Base-by-base conservation (phyloP, 1,139 yeast species). In the Magnusiomyces fungicola region DNA sequence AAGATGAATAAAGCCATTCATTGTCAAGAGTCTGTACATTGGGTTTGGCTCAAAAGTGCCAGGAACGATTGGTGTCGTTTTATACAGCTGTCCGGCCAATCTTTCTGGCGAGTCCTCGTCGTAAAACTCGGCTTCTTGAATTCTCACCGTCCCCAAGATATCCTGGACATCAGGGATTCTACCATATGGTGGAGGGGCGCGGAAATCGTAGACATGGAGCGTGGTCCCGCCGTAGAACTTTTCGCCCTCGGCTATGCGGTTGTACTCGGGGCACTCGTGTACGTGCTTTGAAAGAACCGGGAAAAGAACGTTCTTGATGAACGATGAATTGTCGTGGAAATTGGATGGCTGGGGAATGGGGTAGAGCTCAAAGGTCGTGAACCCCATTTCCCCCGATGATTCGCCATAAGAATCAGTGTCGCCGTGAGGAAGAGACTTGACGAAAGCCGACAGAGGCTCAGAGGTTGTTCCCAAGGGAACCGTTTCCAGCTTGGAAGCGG, bases 91-190 rank as follows among this genome's bases (percentile, higher is more conserved):
- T 12, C 27, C 18, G 16, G 19, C 21, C 19, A 12, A 7, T 12
- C n/a, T 38, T 23, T 24, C 41, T 14, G 27, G 29, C 14, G 29
- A 22, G 4, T 40, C 38, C 2, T 41, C 45, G 14, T 49, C 43
- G 4, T 36, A 30, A 23, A 71, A 69, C n/a, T 70, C 64, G 12
- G 51, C 46, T 0, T 60, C 66, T 55, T 77, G 76, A 3, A 86
- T 82, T 55, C 49, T 45, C 9, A 85, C 80, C 58, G 82, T 83
- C 0, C 95, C 95, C 52, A 81, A 24, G 37, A 80, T 80, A 58
- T 83, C 83, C 54, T 82, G 88, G 3, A 83, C 78, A 23, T 81
- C 85, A 0, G 94, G 89, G 21, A 79, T 75, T 51, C 94, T 72
- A 12, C 86, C 86, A 55, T 76, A 79, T 23, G 77, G 69, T 1